phyloP scores from a whole-genome alignment of 306 rosid genomes.

The Sechiopsis laciniata region DNA sequence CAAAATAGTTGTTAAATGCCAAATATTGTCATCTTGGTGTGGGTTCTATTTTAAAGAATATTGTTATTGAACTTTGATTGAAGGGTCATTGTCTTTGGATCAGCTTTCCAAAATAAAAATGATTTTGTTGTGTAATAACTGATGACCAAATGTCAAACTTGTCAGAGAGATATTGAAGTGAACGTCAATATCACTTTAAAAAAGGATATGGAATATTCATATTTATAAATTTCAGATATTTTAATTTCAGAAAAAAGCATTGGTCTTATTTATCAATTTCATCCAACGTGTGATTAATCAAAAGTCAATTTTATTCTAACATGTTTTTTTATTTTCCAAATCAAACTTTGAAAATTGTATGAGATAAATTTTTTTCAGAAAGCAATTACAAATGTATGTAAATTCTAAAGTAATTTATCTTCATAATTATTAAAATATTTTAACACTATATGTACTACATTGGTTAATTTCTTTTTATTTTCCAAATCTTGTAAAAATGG shows the following conservation, averaged over 20 bases:
- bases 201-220: neutral
- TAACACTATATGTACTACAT: no score
- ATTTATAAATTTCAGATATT: neutral
- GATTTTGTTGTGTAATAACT: neutral
- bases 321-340: neutral
- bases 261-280: no score
- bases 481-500: neutral
- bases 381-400: no score
- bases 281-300: no score
- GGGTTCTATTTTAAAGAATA: neutral
- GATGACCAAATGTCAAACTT: constrained; percentile 1
- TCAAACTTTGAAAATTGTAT: neutral
- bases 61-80: neutral
- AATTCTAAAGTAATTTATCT: no score
- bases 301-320: no score
- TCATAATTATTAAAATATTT: no score
- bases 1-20: no score
- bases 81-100: neutral
- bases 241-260: no score
- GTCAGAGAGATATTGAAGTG: neutral
- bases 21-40: neutral
- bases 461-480: no score
- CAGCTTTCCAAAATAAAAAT: neutral
- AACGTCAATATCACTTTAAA: neutral
- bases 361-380: no score